A percentile compares a stretch with the other conserved stretches of the same genome.
Conservation (phyloP, 805 yeast genomes). For the Sugiyamaella marilandica region DNA sequence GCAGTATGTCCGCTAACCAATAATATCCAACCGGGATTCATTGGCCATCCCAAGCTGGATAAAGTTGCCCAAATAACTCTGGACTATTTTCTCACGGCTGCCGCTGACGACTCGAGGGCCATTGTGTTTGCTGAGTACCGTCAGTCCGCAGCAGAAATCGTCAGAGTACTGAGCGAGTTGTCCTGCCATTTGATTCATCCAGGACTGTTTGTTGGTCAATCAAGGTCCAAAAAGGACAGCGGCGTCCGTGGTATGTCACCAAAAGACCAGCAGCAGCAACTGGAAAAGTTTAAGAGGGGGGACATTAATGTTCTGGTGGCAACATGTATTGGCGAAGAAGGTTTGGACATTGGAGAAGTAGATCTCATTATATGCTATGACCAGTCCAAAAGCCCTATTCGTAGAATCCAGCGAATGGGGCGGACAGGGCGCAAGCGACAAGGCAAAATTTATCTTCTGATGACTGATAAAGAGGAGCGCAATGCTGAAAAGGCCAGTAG, state of each 20-base stretch:
- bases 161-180: constrained; percentile 45
- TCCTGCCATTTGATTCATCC: constrained; percentile 45
- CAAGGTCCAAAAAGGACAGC: constrained; percentile 21
- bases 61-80: constrained; percentile 51
- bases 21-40: constrained; percentile 21
- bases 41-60: constrained; percentile 72
- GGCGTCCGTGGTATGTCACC: constrained; percentile 58
- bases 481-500: constrained; percentile 83
- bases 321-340: constrained; percentile 97
- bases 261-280: constrained; percentile 73
- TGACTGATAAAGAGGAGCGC: constrained; percentile 68
- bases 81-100: constrained; percentile 45
- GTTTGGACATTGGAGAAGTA: constrained; percentile 95
- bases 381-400: constrained; percentile 87
- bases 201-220: constrained; percentile 88
- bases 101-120: constrained; percentile 47
- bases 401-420: constrained; percentile 93
- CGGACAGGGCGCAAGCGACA: constrained; percentile 93
- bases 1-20: constrained; percentile 33
- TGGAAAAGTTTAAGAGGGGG: constrained; percentile 68
- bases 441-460: constrained; percentile 70
- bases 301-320: constrained; percentile 79
- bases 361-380: constrained; percentile 90
- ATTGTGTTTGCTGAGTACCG: constrained; percentile 85
- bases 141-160: constrained; percentile 85